phyloP scores from a whole-genome alignment of 2,329 filamentous ascomycete species.

The Aspergillus tubingensis region DNA sequence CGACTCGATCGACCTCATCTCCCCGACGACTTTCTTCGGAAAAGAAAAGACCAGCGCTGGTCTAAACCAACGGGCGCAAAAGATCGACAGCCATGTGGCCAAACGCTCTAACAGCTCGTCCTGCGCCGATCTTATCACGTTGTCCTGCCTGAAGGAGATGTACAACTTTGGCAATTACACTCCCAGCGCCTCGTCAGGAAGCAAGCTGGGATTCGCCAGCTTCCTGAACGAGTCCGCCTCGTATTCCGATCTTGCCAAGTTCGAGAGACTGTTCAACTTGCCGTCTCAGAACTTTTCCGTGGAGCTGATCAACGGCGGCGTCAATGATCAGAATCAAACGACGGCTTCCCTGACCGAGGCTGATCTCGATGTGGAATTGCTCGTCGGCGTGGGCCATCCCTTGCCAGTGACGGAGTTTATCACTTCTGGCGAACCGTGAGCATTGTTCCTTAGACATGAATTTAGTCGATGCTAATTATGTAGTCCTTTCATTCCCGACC shows the following conservation, averaged over 20 bases:
- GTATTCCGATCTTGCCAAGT: conserved; percentile 48
- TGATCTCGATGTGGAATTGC: conserved; percentile 62
- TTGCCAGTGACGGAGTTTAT: conserved; percentile 46
- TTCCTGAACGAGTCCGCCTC: conserved; percentile 56
- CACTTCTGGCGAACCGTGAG: conserved; percentile 3
- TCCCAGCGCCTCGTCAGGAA: conserved; percentile 48
- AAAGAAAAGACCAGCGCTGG: conserved; percentile 25
- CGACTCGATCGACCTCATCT: conserved; percentile 50
- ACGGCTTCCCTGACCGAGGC: conserved; percentile 54
- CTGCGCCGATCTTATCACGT: conserved; percentile 43
- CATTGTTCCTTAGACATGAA: neutral
- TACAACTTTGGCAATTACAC: conserved; percentile 54
- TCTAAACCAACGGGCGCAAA: neutral
- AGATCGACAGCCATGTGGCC: conserved; percentile 1
- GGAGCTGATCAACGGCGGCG: conserved; percentile 43
- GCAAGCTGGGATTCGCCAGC: conserved; percentile 53
- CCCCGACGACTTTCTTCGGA: conserved; percentile 56
- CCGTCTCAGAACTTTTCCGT: conserved; percentile 38
- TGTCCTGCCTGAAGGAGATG: conserved; percentile 50
- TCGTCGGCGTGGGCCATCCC: conserved; percentile 57
- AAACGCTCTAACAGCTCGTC: conserved; percentile 9
- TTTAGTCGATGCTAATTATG: neutral
- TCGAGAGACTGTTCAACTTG: conserved; percentile 45
- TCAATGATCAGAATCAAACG: conserved; percentile 42
- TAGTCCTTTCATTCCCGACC: conserved; percentile 54